These are phyloP conservation scores for Sclerotinia minor DNA, from an alignment of 2,329 filamentous ascomycete genomes.

Conservation along the genomic window DNA sequence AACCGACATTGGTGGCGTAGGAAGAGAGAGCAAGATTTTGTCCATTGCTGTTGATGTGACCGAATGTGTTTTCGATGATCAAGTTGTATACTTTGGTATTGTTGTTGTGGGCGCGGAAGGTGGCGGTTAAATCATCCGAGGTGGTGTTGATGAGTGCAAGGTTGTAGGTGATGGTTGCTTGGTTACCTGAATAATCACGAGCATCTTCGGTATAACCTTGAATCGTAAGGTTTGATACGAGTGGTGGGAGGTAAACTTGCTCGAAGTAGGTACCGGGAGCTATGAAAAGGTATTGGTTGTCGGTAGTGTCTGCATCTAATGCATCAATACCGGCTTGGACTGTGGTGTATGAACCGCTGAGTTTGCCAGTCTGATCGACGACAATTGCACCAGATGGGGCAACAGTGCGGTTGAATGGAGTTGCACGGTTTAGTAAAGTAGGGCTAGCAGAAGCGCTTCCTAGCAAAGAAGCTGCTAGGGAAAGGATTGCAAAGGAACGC, in stretches of 20 bases:
- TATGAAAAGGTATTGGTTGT: constrained; percentile 55
- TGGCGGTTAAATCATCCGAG: constrained; percentile 46
- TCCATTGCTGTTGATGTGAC: constrained; percentile 43
- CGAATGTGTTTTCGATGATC: constrained; percentile 47
- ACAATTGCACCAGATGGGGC: constrained; percentile 49
- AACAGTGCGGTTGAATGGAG: constrained; percentile 40
- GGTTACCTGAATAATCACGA: constrained; percentile 50
- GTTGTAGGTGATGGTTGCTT: constrained; percentile 48
- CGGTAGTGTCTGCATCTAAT: constrained; percentile 47
- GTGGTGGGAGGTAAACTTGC: constrained; percentile 53
- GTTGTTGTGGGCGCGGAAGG: constrained; percentile 41
- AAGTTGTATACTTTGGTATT: constrained; percentile 60
- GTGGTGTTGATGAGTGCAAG: constrained; percentile 45
- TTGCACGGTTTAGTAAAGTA: neutral
- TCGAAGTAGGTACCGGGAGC: constrained; percentile 56
- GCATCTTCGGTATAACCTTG: constrained; percentile 54
- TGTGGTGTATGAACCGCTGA: constrained; percentile 28
- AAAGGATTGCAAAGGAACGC: constrained; percentile 20
- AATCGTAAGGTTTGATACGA: constrained; percentile 52
- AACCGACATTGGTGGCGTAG: constrained; percentile 53
- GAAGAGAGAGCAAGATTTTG: constrained; percentile 57
- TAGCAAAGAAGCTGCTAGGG: constrained; percentile 13
- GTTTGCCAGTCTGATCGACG: constrained; percentile 46
- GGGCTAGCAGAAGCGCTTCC: constrained; percentile 13
- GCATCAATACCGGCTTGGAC: constrained; percentile 37